These are phyloP conservation scores for Scalesia atractyloides DNA, from an alignment of 129 eudicot genomes.

Conservation along the genomic window DNA sequence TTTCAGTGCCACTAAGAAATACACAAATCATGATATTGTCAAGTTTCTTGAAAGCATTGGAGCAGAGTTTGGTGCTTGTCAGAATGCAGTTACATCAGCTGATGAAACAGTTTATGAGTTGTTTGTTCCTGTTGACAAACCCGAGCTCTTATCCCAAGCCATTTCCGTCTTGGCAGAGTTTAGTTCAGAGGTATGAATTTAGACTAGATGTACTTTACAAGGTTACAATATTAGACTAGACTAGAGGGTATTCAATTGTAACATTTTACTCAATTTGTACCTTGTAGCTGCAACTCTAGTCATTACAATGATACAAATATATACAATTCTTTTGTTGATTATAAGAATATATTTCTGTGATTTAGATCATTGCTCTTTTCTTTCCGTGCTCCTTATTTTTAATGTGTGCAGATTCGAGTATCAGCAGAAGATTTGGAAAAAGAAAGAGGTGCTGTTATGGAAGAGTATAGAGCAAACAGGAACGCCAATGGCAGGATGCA, in stretches of 20 bases:
- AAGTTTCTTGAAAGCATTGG: slow-evolving; percentile 95
- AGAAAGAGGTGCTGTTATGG: slow-evolving; percentile 96
- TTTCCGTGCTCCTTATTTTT: slow-evolving; percentile 11
- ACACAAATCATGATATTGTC: slow-evolving; percentile 92
- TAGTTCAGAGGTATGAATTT: slow-evolving; percentile 66
- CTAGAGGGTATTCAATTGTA: background rate
- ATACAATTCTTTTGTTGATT: background rate
- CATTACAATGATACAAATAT: background rate
- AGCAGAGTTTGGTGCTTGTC: slow-evolving; percentile 98
- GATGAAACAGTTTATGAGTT: slow-evolving; percentile 94
- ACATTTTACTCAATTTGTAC: background rate
- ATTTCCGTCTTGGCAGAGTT: slow-evolving; percentile 87
- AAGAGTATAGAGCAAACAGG: slow-evolving; percentile 82
- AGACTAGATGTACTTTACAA: slow-evolving; percentile 7
- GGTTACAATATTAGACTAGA: background rate
- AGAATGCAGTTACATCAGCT: slow-evolving; percentile 81
- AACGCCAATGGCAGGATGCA: slow-evolving; percentile 93
- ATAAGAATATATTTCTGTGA: background rate
- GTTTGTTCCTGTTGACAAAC: slow-evolving; percentile 96
- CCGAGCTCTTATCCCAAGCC: slow-evolving; percentile 84
- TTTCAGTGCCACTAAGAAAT: slow-evolving; percentile 87
- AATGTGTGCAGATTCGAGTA: slow-evolving; percentile 60
- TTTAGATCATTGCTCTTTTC: slow-evolving; percentile 11
- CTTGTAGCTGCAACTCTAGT: background rate
- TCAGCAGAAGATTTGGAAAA: slow-evolving; percentile 81